Conservation (phyloP, 2,329 filamentous ascomycete genomes). For the Colletotrichum kahawae region DNA sequence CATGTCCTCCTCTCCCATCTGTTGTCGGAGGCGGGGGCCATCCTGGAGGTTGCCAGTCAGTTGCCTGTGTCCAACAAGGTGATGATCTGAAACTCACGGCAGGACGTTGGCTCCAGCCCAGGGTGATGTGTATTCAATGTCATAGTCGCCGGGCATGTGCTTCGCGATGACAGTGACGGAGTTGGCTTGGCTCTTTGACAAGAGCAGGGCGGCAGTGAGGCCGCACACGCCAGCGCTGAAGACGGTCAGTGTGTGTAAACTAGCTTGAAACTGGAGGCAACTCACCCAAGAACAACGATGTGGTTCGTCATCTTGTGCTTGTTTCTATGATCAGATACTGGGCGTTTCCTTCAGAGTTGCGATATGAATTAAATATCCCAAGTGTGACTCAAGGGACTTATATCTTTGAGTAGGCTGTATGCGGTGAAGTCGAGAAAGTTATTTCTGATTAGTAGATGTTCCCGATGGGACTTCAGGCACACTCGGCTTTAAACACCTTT, state of each 20-base stretch:
- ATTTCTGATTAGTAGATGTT: not conserved
- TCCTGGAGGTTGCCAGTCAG: conserved; percentile 28
- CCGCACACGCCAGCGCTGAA: conserved; percentile 54
- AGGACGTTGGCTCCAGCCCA: conserved; percentile 81
- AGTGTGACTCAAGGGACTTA: not conserved
- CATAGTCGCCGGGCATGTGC: conserved; percentile 86
- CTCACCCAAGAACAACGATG: conserved; percentile 44
- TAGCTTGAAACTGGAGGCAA: not conserved
- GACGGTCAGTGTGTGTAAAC: not conserved
- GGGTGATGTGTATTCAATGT: conserved; percentile 81
- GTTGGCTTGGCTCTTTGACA: conserved; percentile 49
- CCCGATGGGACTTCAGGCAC: not conserved
- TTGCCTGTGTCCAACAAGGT: not conserved
- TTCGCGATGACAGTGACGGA: conserved; percentile 58
- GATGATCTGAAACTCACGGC: conserved; percentile 53
- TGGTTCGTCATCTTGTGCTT: conserved; percentile 55
- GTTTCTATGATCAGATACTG: too few species aligned
- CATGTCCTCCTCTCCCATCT: conserved; percentile 64
- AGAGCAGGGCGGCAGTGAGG: conserved; percentile 54
- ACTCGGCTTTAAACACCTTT: not conserved
- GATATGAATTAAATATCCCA: rapidly evolving
- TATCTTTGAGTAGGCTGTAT: not conserved
- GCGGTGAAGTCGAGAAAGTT: not conserved
- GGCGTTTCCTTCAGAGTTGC: not conserved
- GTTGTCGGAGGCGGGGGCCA: conserved; percentile 37